Conservation (phyloP, 192 early-diverging fungal genomes). For the Linnemannia zychae region DNA sequence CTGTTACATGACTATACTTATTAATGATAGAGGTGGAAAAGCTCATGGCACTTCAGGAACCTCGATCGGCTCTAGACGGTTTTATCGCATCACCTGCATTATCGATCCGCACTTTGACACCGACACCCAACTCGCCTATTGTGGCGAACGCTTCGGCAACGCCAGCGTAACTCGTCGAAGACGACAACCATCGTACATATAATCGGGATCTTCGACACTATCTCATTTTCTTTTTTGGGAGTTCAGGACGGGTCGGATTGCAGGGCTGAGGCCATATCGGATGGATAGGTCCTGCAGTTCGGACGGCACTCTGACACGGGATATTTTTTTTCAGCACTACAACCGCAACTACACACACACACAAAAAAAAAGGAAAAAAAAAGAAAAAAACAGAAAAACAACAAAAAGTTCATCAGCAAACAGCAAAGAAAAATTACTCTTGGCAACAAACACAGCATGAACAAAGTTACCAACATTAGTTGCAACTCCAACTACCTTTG, state of each 20-base stretch:
- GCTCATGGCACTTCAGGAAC: slow-evolving; percentile 16
- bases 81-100: slow-evolving; percentile 18
- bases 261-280: not conserved
- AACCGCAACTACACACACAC: not conserved
- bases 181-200: slow-evolving; percentile 6
- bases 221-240: not conserved
- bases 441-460: not conserved
- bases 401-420: not conserved
- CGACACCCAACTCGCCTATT: slow-evolving; percentile 14
- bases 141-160: not conserved
- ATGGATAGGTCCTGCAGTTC: not conserved
- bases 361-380: not conserved
- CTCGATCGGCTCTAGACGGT: slow-evolving; percentile 16
- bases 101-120: not conserved
- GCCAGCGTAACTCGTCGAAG: not conserved
- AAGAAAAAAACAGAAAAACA: not conserved
- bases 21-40: slow-evolving; percentile 18
- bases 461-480: not conserved
- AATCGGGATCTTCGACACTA: slow-evolving; percentile 2
- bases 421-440: not conserved
- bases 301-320: not conserved
- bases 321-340: not conserved
- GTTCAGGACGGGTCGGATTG: not conserved
- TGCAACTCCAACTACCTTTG: no score
- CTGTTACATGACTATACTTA: not conserved